Evolutionary conservation across 768 basidiomycete species (phyloP), one percentile per base, ranked within the genome.

Genomic region (Macrocybe gigantea): DNA sequence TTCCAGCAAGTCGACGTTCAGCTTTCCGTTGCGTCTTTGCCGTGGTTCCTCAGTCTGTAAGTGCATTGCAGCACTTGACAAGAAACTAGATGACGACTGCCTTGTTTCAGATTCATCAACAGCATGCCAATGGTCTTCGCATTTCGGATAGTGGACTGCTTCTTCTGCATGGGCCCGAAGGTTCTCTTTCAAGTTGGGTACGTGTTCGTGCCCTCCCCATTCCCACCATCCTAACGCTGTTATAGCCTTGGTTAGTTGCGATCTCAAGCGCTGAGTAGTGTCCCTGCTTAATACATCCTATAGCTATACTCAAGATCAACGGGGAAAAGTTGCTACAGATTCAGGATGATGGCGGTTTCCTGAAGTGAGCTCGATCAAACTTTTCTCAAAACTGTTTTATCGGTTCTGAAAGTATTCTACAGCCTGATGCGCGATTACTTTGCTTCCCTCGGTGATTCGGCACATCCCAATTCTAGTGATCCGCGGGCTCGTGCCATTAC

Each of bases 131-230:
- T 98, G 80, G 83, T 99, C 37, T 99, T 98, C 59, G 95, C 95
- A 0, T 99, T 96, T 73, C 82, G 96, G 32, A 90, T 96, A 60
- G 92, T 94, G 2, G 94, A 98, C 62, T 97, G 94, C 63, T 94
- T 97, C 72, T 86, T 97, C 69, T 93, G 93, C 56, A 97, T 99
- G 95, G 96, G 96, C 0, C 92, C 94, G 0, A 98, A 95, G 58
- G 96, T 99, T 1, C 70, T 99, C 37, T 99, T 99, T 73, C 96
- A 99, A 79, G 91, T 99, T 46, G 95, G 93, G 91, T 93, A 63
- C 64, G 86, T 68, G 22, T 33, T 34, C 5, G 41, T 41, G 29
- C 49, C 11, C 39, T 45, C 31, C 11, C 48, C 40, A 12, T 47
- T 45, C 12, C 48, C 41, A 53, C 33, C 60, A 35, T 48, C 13